Evolutionary conservation across 2,329 filamentous ascomycete species (phyloP), one percentile per base, ranked within the genome.

Genomic region (Aspergillus novoparasiticus): DNA sequence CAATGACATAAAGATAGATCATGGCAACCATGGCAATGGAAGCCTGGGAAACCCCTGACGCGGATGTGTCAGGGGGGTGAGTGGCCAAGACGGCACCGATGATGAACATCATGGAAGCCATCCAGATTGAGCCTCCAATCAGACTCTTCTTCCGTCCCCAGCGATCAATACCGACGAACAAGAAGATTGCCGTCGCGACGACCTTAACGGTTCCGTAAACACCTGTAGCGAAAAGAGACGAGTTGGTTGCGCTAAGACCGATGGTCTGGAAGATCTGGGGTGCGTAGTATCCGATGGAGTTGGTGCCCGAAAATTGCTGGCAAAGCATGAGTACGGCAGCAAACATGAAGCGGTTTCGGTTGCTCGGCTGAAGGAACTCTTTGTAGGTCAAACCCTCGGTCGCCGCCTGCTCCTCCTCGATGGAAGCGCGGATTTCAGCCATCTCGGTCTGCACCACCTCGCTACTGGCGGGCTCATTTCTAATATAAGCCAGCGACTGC

Each of bases 1-100:
- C 67, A 34, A 74, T 73, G 11, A 69, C 72, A 36, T 84, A 83
- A 6, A 85, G 80, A 71, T 83, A 85, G 58, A 85, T 78, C 72
- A 85, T 84, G 10, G 81, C 79, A 56, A 85, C 72, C 71, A 77
- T 76, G 26, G 72, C 74, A 57, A 72, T 72, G 3, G 73, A 75
- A 5, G 75, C 74, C 3, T 64, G 58, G 1, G 76, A 78, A 56
- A 78, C 73, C 12, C 59, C 65, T 26, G 59, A 64, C 12, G 71
- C 55, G 16, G 69, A 66, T 6, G 69, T 30, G 36, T 76, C 62
- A 3, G 75, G 77, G 1, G 77, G 76, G 43, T 78, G 60, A 1
- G 73, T 76, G 19, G 70, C 73, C 60, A 71, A 67, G 10, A 75
- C 73, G 23, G 72, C 70, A 21, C 75, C 77, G 26, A 79, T 77